These are phyloP conservation scores for Diaporthe sp. DNA, from an alignment of 2,329 filamentous ascomycete species.

Conservation along the genomic window DNA sequence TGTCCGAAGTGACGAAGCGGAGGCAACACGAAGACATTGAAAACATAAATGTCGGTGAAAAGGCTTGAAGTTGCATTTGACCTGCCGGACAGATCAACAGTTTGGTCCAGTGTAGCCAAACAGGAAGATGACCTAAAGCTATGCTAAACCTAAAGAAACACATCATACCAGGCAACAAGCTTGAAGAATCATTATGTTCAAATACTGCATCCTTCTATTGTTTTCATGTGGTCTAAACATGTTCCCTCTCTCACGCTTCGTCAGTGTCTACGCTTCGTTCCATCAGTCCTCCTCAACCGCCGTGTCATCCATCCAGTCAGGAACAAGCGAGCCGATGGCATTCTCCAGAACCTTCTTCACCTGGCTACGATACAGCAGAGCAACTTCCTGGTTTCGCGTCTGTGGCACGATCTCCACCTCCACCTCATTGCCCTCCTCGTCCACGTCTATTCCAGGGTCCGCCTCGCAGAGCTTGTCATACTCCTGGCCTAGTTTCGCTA, in stretches of 20 bases:
- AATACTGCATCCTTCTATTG: too few relatives aligned
- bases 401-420: slow-evolving; percentile 42
- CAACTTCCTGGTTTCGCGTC: slow-evolving; percentile 62
- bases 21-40: neutral
- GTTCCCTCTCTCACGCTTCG: too few relatives aligned
- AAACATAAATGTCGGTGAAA: neutral
- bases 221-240: fast-evolving
- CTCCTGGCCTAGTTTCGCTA: slow-evolving; percentile 54
- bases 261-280: neutral
- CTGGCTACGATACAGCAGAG: slow-evolving; percentile 61
- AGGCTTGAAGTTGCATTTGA: neutral
- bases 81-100: neutral
- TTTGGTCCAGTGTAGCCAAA: neutral
- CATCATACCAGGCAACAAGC: neutral
- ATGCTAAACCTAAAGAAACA: neutral
- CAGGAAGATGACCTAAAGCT: neutral
- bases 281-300: neutral
- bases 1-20: neutral
- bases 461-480: slow-evolving; percentile 59
- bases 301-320: slow-evolving; percentile 30
- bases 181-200: neutral
- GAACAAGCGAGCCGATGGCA: slow-evolving; percentile 44
- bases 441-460: slow-evolving; percentile 49
- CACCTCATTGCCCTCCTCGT: slow-evolving; percentile 52
- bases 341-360: slow-evolving; percentile 62